Evolutionary conservation across 306 rosid genomes (phyloP).

Genomic region (Gillenia trifoliata): DNA sequence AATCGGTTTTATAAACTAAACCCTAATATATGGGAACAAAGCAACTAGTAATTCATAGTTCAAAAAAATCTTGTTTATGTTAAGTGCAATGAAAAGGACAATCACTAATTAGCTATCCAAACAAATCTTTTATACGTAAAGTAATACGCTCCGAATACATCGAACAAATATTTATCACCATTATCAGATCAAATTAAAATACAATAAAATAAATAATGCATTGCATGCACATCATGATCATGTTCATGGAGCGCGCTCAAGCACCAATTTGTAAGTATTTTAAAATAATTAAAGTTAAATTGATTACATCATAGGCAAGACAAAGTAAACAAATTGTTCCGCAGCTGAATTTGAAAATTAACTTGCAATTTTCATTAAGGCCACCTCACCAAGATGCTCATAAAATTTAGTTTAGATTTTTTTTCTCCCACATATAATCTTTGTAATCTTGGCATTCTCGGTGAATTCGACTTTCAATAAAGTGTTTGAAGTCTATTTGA

Average conservation of each 20-base stretch:
- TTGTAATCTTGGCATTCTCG: not conserved
- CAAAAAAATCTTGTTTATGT: not conserved
- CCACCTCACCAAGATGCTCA: constrained; percentile 6
- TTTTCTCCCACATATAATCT: not conserved
- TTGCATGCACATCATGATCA: no score
- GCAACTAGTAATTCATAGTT: no score
- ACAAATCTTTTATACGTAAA: not conserved
- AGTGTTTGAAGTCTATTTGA: not conserved
- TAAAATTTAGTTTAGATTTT: no score
- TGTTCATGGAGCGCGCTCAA: no score
- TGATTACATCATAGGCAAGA: not conserved
- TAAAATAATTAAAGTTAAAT: not conserved
- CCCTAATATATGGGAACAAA: no score
- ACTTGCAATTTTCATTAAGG: constrained; percentile 2
- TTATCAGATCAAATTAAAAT: no score
- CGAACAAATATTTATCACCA: not conserved
- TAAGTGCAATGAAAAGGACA: not conserved
- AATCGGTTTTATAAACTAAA: no score
- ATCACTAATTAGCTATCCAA: not conserved
- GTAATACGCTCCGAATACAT: not conserved
- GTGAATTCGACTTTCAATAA: not conserved
- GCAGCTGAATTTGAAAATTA: constrained; percentile 20
- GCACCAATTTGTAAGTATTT: not conserved
- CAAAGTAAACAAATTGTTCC: not conserved
- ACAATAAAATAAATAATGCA: no score